Evolutionary conservation across 495 filamentous ascomycete species (phyloP).

Genomic region (Hypoxylon trugodes): DNA sequence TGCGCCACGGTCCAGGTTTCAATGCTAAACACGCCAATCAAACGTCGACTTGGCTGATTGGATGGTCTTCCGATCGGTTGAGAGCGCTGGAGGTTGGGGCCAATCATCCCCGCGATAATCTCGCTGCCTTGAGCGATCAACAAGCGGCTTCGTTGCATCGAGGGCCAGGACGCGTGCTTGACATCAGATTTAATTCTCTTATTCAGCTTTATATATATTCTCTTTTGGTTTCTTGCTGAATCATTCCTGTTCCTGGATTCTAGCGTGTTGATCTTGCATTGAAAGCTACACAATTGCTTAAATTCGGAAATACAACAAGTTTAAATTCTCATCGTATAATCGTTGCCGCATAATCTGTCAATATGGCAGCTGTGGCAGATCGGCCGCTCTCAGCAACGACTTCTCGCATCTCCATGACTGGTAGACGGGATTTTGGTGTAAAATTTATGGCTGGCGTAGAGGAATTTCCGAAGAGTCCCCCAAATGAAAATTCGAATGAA

Average conservation of each 20-base stretch:
- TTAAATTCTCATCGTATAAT: neutral
- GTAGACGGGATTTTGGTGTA: slow-evolving; percentile 32
- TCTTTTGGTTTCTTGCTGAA: too few species aligned
- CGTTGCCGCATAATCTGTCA: neutral
- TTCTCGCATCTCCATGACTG: slow-evolving; percentile 30
- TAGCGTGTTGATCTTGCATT: neutral
- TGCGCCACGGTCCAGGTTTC: slow-evolving; percentile 20
- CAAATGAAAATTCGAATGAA: neutral
- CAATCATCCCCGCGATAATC: slow-evolving; percentile 32
- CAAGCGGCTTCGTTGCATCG: slow-evolving; percentile 1
- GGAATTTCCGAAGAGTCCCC: neutral
- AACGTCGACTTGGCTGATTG: slow-evolving; percentile 11
- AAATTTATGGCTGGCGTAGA: slow-evolving; percentile 33
- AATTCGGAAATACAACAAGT: neutral
- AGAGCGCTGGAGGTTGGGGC: neutral
- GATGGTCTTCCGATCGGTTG: neutral
- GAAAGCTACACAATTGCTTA: neutral
- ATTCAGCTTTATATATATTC: slow-evolving; percentile 5
- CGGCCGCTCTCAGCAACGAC: slow-evolving; percentile 33
- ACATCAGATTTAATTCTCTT: neutral
- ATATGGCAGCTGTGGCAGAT: slow-evolving; percentile 26
- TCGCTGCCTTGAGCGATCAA: slow-evolving; percentile 30
- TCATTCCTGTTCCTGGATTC: neutral
- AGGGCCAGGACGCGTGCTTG: neutral
- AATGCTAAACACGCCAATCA: neutral